Base-by-base conservation (phyloP, 2,329 filamentous ascomycete genomes). In the Colletotrichum lindemuthianum region DNA sequence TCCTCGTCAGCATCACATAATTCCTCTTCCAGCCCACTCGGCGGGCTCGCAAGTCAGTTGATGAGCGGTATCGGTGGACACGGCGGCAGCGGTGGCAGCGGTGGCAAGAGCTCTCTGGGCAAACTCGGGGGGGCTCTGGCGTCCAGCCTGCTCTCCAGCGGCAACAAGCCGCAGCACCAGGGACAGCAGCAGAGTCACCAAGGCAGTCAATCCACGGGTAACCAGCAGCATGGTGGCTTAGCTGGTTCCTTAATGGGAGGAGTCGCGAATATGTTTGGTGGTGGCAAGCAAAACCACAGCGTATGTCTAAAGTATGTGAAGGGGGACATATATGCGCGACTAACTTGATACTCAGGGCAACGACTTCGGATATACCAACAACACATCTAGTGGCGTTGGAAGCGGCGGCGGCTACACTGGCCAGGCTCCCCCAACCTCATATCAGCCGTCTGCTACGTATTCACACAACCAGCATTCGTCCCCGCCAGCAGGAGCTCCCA, bases 361-460 rank as follows among this genome's bases (percentile, higher is more conserved):
- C 68, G 86, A 84, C 71, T 92, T 86, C 72, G 89, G 88, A 37
- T 90, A 90, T 74, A 87, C 86, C 24, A 85, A 85, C 70, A 65
- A 61, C 43, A 47, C 63, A 11, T 63, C 63, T 63, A 4, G 24
- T 24, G 24, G 24, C 24, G 24, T 24, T 24, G 45, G 45, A 12
- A 34, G 84, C 47, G 74, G 82, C 66, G 84, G 85, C 48, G 81
- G 82, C 41, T 92, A 91, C 74, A 83, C 79, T 65, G 89, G 88
- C 59, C 81, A 85, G 60, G 86, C 88, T 43, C 90, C 90, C 11
- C 85, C 87, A n/a, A 75, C 83, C 12, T 83, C 86, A 7, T 90
- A 90, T 73, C 84, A 88, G 70, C 77, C 73, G 34, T 72, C 74
- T 32, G 60, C 65, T 43, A 59, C 70, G 8, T 44, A 64, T 47